These are phyloP conservation scores for Bisporella sp. DNA, from an alignment of 2,329 filamentous ascomycete species.

Conservation along the genomic window DNA sequence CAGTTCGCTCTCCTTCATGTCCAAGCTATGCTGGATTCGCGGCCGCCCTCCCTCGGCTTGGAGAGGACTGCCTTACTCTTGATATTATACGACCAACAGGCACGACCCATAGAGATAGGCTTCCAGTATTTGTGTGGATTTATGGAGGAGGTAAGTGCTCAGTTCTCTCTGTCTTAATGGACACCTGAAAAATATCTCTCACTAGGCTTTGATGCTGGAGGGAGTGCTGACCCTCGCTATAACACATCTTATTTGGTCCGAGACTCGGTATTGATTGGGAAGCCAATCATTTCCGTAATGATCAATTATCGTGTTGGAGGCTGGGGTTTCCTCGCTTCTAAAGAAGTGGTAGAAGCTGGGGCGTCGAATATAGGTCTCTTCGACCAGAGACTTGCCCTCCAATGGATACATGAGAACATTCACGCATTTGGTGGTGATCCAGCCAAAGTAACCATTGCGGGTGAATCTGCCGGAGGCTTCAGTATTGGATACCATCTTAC, in stretches of 20 bases:
- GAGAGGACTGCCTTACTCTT: slow-evolving; percentile 44
- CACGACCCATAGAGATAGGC: slow-evolving; percentile 12
- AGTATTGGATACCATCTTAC: slow-evolving; percentile 37
- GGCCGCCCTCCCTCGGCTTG: slow-evolving; percentile 14
- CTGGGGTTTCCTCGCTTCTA: slow-evolving; percentile 38
- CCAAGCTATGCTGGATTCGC: slow-evolving; percentile 3
- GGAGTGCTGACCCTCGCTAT: slow-evolving; percentile 40
- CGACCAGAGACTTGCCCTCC: slow-evolving; percentile 32
- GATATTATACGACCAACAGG: not conserved
- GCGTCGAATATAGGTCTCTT: slow-evolving; percentile 36
- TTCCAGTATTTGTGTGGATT: slow-evolving; percentile 49
- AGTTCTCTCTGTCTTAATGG: not conserved
- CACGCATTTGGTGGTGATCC: slow-evolving; percentile 32
- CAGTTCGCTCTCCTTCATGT: slow-evolving; percentile 1
- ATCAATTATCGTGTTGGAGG: slow-evolving; percentile 38
- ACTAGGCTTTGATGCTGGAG: slow-evolving; percentile 31
- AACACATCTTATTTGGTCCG: slow-evolving; percentile 49
- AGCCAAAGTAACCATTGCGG: slow-evolving; percentile 32
- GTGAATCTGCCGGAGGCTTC: slow-evolving; percentile 33
- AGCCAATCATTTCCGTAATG: slow-evolving; percentile 37
- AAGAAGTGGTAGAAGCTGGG: slow-evolving; percentile 30
- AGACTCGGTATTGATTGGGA: slow-evolving; percentile 33
- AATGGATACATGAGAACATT: slow-evolving; percentile 36
- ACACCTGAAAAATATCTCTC: not conserved
- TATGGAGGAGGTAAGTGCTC: slow-evolving; percentile 33